These are phyloP conservation scores for Linum usitatissimum DNA, from an alignment of 345 rosid species.

Conservation along the genomic window DNA sequence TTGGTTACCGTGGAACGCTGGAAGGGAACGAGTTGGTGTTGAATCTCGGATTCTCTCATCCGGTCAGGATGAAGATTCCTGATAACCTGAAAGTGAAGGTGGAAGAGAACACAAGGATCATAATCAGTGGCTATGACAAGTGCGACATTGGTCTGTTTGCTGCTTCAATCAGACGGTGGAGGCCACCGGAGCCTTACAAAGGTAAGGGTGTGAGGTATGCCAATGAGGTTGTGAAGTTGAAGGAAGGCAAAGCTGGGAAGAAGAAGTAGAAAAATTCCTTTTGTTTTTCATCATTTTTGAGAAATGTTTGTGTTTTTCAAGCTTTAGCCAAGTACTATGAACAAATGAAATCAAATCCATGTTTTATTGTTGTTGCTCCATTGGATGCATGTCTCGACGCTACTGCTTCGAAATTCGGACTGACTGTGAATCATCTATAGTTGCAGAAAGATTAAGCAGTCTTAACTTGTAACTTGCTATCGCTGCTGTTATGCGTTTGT, in stretches of 20 bases:
- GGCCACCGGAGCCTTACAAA: constrained; percentile 96
- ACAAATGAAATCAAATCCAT: no score
- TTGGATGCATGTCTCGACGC: no score
- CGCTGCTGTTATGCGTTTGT: no score
- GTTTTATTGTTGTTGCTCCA: no score
- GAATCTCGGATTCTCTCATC: constrained; percentile 89
- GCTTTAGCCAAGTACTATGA: no score
- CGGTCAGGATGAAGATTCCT: constrained; percentile 79
- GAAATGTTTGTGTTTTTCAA: no score
- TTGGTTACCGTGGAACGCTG: constrained; percentile 70
- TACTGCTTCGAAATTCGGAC: no score
- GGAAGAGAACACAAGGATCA: constrained; percentile 74
- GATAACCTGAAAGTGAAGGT: constrained; percentile 61
- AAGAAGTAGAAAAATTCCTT: constrained; percentile 39
- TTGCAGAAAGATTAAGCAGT: no score
- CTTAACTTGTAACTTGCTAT: no score
- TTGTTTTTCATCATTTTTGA: no score
- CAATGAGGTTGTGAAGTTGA: constrained; percentile 62
- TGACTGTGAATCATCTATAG: no score
- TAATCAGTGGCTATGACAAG: constrained; percentile 67
- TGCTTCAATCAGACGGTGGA: constrained; percentile 81
- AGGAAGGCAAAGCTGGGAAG: constrained; percentile 97
- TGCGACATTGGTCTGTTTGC: constrained; percentile 74
- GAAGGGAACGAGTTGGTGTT: constrained; percentile 78
- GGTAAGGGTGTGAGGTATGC: constrained; percentile 93